Conservation (phyloP, 257 asterid species). For the Thymus quinquecostatus region DNA sequence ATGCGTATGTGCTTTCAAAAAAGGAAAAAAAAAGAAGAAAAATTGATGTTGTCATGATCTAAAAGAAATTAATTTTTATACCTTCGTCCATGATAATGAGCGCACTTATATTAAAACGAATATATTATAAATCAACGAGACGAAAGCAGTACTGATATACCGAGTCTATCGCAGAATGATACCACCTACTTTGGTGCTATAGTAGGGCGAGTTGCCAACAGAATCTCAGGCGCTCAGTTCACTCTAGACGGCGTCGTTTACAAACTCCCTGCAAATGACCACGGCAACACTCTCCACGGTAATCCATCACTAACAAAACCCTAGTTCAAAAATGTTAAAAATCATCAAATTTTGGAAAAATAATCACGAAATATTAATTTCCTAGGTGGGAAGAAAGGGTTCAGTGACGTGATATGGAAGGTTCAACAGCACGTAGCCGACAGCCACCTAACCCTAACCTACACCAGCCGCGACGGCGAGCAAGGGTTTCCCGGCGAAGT, state of each 20-base stretch:
- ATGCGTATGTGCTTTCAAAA: no score
- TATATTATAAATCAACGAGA: no score
- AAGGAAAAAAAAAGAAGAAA: no score
- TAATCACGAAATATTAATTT: not conserved
- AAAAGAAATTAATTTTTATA: no score
- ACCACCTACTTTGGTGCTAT: conserved; percentile 76
- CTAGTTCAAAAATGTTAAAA: not conserved
- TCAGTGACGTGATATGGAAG: conserved; percentile 62
- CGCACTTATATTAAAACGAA: no score
- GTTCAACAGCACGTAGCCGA: conserved; percentile 42
- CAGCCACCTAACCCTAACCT: conserved; percentile 60
- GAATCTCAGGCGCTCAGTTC: conserved; percentile 80
- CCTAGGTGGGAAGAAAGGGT: conserved; percentile 76
- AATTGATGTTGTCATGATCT: no score
- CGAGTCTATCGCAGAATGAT: conserved; percentile 55
- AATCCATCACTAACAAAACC: not conserved
- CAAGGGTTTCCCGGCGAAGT: conserved; percentile 85
- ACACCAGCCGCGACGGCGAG: conserved; percentile 73
- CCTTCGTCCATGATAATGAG: no score
- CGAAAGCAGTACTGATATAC: no score
- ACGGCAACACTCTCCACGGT: conserved; percentile 94
- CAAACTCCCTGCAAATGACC: conserved; percentile 66
- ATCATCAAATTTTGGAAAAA: not conserved
- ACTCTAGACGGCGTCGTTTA: conserved; percentile 55
- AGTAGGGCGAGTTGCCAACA: conserved; percentile 84